phyloP scores from a whole-genome alignment of 257 asterid species.

The Solanum bulbocastanum region DNA sequence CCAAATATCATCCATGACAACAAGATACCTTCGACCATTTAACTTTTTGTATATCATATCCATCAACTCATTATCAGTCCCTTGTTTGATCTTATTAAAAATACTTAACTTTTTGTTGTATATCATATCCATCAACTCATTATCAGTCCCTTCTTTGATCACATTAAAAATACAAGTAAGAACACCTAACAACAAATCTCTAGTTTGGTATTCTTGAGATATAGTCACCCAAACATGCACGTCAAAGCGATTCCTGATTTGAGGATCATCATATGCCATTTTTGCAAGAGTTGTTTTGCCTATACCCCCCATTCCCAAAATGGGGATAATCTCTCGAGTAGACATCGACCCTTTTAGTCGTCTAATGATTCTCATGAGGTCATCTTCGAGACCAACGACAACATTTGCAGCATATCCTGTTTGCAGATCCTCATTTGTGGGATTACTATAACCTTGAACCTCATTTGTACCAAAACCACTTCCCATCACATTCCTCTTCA shows the following conservation, averaged over 20 bases:
- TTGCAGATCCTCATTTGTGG: background rate
- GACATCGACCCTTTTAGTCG: background rate
- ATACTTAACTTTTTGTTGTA: background rate
- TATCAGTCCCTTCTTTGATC: background rate
- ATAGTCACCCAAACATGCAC: background rate
- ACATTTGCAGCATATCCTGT: background rate
- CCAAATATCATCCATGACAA: constrained; percentile 1
- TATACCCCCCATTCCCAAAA: background rate
- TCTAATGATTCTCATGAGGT: background rate
- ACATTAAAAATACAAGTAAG: background rate
- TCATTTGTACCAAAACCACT: background rate
- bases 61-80: background rate
- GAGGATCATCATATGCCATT: background rate
- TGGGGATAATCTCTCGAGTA: background rate
- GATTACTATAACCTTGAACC: background rate
- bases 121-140: background rate
- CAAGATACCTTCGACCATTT: background rate
- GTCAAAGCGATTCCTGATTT: background rate
- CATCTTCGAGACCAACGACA: background rate
- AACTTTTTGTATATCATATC: background rate
- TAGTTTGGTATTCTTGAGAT: background rate
- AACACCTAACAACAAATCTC: background rate
- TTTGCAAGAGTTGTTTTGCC: constrained; percentile 1
- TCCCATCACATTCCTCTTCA: background rate
- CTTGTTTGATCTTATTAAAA: background rate